Evolutionary conservation across 495 filamentous ascomycete genomes (phyloP).

Genomic region (Hypoxylon lienhwacheense): DNA sequence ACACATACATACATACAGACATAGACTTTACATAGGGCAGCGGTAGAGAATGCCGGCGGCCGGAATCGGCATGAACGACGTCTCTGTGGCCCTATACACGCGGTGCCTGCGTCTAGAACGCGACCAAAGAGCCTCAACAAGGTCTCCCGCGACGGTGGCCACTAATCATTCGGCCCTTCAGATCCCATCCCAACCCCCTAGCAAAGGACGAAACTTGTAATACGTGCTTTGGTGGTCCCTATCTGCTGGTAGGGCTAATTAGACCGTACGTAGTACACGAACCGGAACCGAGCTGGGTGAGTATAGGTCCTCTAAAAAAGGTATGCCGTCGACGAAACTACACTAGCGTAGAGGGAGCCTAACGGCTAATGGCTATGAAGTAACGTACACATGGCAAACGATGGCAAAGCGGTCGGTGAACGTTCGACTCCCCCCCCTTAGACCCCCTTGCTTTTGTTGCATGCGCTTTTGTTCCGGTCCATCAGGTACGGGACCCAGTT

Average conservation of each 20-base stretch:
- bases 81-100: no score
- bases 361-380: background rate
- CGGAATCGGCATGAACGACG: constrained; percentile 4
- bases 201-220: background rate
- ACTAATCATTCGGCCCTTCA: constrained; percentile 29
- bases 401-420: no score
- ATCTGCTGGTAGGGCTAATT: constrained; percentile 19
- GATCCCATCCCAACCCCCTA: constrained; percentile 8
- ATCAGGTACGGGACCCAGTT: no score
- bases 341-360: background rate
- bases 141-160: constrained; percentile 22
- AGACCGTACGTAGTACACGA: constrained; percentile 3
- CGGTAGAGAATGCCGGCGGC: constrained; percentile 4
- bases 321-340: constrained; percentile 21
- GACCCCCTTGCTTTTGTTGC: no score
- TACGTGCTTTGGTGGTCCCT: constrained; percentile 2
- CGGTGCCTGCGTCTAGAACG: constrained; percentile 26
- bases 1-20: no score
- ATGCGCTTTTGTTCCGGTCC: no score
- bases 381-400: background rate
- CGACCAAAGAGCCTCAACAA: constrained; percentile 33
- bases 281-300: constrained; percentile 9
- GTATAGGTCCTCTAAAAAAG: constrained; percentile 17
- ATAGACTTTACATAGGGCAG: no score
- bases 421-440: no score